Evolutionary conservation across 768 basidiomycete species (phyloP).

Genomic region (Amanita inopinata): DNA sequence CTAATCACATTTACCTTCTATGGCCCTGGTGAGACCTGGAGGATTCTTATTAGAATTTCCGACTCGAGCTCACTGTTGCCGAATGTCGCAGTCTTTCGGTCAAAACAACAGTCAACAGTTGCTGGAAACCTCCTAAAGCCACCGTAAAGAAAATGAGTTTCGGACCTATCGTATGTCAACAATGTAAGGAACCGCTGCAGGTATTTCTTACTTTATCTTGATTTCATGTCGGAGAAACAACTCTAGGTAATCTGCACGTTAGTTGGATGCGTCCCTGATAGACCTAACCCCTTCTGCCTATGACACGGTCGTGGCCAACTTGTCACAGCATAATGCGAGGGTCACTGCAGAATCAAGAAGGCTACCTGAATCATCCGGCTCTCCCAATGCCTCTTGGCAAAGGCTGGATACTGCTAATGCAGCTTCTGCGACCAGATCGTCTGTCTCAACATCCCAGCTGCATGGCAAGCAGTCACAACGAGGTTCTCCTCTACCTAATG

Average conservation of each 20-base stretch:
- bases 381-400: slow-evolving; percentile 50
- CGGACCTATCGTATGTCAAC: slow-evolving; percentile 56
- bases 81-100: background rate
- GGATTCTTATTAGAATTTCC: no score
- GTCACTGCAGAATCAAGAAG: slow-evolving; percentile 22
- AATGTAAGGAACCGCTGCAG: slow-evolving; percentile 88
- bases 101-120: slow-evolving; percentile 8
- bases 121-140: background rate
- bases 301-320: slow-evolving; percentile 67
- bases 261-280: slow-evolving; percentile 88
- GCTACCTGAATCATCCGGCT: slow-evolving; percentile 12
- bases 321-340: slow-evolving; percentile 43
- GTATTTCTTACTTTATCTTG: slow-evolving; percentile 25
- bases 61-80: background rate
- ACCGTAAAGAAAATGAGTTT: slow-evolving; percentile 34
- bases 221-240: slow-evolving; percentile 12
- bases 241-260: slow-evolving; percentile 10
- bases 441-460: slow-evolving; percentile 39
- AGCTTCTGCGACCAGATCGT: slow-evolving; percentile 21
- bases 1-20: no score
- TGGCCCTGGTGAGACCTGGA: no score
- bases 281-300: slow-evolving; percentile 82
- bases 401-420: slow-evolving; percentile 34
- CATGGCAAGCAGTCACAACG: slow-evolving; percentile 55
- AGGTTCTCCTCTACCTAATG: slow-evolving; percentile 50